phyloP scores from a whole-genome alignment of 2,329 filamentous ascomycete genomes.

The Ophiostoma pallidulum region DNA sequence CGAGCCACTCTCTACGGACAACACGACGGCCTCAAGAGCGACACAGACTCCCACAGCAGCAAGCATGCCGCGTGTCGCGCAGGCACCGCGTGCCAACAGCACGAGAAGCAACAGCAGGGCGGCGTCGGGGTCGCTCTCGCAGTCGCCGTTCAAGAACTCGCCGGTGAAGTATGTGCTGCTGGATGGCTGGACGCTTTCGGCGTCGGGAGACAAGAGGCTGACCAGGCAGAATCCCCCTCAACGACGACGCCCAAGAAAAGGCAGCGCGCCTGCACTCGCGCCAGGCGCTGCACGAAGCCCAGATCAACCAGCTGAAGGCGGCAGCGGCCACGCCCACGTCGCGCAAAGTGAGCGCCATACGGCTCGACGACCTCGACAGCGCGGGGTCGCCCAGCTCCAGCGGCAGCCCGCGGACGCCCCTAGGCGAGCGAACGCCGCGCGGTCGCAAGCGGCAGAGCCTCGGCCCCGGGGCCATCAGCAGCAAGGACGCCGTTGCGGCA shows the following conservation, averaged over 20 bases:
- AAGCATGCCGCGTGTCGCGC: constrained; percentile 49
- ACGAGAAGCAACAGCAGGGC: constrained; percentile 29
- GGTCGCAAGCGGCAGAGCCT: constrained; percentile 14
- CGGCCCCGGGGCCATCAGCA: constrained; percentile 24
- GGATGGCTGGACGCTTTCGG: too few species aligned
- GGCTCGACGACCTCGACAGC: constrained; percentile 50
- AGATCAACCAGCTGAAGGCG: constrained; percentile 85
- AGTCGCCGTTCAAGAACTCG: constrained; percentile 50
- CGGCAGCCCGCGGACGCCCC: constrained; percentile 41
- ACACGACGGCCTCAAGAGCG: background rate
- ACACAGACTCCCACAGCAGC: constrained; percentile 8
- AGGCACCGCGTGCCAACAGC: constrained; percentile 40
- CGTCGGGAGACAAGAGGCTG: background rate
- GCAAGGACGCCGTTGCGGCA: constrained; percentile 23
- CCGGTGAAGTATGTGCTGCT: constrained; percentile 50
- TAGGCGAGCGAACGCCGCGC: constrained; percentile 32
- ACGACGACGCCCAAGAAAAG: constrained; percentile 91
- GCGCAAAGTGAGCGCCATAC: constrained; percentile 48
- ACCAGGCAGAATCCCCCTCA: constrained; percentile 69
- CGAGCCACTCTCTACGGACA: background rate
- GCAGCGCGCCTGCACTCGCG: constrained; percentile 78
- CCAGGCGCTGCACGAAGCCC: constrained; percentile 78
- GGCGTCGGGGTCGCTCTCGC: constrained; percentile 36
- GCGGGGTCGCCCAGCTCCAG: constrained; percentile 37
- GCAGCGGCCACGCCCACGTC: constrained; percentile 58